Evolutionary conservation across 2,329 filamentous ascomycete species (phyloP).

Genomic region (Xylariomycetidae sp.): DNA sequence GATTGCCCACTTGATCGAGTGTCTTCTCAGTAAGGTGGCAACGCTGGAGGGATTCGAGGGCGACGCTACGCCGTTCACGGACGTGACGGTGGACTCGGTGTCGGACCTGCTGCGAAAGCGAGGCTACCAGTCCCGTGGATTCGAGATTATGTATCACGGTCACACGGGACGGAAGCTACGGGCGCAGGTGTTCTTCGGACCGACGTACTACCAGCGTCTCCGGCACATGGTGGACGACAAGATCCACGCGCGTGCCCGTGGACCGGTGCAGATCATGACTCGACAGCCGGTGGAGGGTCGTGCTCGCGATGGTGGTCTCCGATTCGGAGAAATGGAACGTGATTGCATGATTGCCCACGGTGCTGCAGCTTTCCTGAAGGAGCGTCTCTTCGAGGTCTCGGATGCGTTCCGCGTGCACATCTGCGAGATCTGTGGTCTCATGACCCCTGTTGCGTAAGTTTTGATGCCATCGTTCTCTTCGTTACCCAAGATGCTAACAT

Average conservation of each 20-base stretch:
- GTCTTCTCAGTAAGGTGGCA: conserved; percentile 91
- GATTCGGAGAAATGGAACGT: conserved; percentile 99
- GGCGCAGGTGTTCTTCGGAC: conserved; percentile 92
- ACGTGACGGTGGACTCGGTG: conserved; percentile 91
- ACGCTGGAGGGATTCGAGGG: conserved; percentile 91
- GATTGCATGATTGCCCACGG: conserved; percentile 99
- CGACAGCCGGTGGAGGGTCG: conserved; percentile 97
- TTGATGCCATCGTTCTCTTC: neutral
- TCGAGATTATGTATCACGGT: conserved; percentile 98
- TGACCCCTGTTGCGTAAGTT: conserved; percentile 98
- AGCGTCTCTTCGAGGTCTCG: conserved; percentile 93
- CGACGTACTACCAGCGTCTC: conserved; percentile 97
- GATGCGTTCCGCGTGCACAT: conserved; percentile 98
- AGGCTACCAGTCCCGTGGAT: conserved; percentile 94
- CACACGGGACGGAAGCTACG: conserved; percentile 92
- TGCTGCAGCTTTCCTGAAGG: conserved; percentile 93
- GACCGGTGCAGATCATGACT: conserved; percentile 94
- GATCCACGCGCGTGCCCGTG: conserved; percentile 97
- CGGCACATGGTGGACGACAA: conserved; percentile 99
- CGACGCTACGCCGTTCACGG: conserved; percentile 95
- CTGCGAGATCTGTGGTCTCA: conserved; percentile 96
- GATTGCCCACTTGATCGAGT: conserved; percentile 99
- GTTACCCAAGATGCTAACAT: neutral
- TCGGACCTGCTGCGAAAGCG: conserved; percentile 80
- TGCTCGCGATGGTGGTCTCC: conserved; percentile 92